Conservation (phyloP, 2,329 filamentous ascomycete species). For the Madurella fahalii region DNA sequence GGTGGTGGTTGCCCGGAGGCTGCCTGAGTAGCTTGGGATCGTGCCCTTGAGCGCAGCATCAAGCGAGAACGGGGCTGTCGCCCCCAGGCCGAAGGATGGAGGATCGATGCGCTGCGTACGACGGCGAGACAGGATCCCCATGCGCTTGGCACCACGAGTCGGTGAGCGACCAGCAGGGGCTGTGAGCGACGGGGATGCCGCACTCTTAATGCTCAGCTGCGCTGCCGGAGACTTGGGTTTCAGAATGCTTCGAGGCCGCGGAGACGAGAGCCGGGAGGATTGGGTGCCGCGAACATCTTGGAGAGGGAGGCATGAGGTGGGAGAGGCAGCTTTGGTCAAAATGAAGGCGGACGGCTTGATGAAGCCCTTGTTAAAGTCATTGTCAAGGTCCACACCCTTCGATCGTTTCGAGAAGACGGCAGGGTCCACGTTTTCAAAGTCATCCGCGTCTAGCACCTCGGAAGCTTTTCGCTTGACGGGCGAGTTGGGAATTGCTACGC, state of each 20-base stretch:
- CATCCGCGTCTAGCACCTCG: constrained; percentile 46
- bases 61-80: constrained; percentile 69
- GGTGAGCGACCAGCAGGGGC: constrained; percentile 80
- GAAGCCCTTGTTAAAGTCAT: constrained; percentile 40
- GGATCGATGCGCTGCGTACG: constrained; percentile 68
- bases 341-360: constrained; percentile 46
- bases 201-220: constrained; percentile 41
- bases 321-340: constrained; percentile 39
- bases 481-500: constrained; percentile 38
- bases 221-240: constrained; percentile 50
- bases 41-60: constrained; percentile 79
- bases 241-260: constrained; percentile 43
- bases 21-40: constrained; percentile 56
- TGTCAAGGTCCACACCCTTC: constrained; percentile 46
- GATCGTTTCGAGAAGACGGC: constrained; percentile 54
- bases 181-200: constrained; percentile 52
- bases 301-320: constrained; percentile 28
- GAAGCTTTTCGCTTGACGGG: constrained; percentile 55
- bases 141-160: constrained; percentile 61
- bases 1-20: constrained; percentile 25
- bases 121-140: constrained; percentile 64
- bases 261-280: constrained; percentile 27
- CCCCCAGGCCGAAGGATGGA: constrained; percentile 53
- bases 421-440: constrained; percentile 62
- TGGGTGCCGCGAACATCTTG: constrained; percentile 34